Percentiles rank a stretch among this genome's conserved stretches.
These are phyloP conservation scores for Neofusicoccum laricinum DNA, from an alignment of 2,329 filamentous ascomycete genomes.

Conservation along the genomic window DNA sequence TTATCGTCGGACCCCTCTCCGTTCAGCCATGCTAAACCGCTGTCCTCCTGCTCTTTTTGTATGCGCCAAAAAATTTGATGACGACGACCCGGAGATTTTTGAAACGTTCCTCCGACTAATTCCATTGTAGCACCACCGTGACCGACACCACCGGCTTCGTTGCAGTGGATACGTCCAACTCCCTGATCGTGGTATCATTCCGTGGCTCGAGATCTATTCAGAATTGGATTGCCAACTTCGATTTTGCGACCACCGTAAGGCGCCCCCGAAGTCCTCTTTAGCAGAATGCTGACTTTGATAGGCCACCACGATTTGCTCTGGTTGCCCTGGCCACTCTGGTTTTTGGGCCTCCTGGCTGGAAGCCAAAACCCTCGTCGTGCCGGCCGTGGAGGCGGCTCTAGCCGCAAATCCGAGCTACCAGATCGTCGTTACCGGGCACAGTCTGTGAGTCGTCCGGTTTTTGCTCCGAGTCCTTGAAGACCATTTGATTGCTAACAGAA, in stretches of 20 bases:
- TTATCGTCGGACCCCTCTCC: not conserved
- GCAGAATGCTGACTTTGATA: not conserved
- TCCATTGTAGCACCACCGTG: conserved; percentile 17
- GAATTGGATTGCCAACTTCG: conserved; percentile 61
- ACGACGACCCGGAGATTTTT: not conserved
- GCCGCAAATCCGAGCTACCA: conserved; percentile 50
- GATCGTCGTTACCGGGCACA: conserved; percentile 63
- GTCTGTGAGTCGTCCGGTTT: conserved; percentile 49
- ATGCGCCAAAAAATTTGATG: not conserved
- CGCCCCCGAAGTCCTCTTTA: too few species aligned
- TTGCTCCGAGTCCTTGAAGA: not conserved
- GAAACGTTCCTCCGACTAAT: not conserved
- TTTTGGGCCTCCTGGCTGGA: conserved; percentile 61
- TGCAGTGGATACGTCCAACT: conserved; percentile 44
- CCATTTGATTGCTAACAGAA: not conserved
- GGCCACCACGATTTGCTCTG: conserved; percentile 40
- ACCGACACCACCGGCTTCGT: conserved; percentile 46
- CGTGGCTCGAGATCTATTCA: conserved; percentile 57
- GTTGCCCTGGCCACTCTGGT: conserved; percentile 56
- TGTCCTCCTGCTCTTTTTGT: not conserved
- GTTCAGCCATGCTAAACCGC: not conserved
- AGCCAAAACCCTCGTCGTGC: conserved; percentile 43
- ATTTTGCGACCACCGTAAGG: conserved; percentile 37
- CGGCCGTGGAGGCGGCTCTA: conserved; percentile 46
- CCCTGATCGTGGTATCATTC: conserved; percentile 58